Conservation (phyloP, 1,284 basidiomycete genomes). For the Chiua sp. region DNA sequence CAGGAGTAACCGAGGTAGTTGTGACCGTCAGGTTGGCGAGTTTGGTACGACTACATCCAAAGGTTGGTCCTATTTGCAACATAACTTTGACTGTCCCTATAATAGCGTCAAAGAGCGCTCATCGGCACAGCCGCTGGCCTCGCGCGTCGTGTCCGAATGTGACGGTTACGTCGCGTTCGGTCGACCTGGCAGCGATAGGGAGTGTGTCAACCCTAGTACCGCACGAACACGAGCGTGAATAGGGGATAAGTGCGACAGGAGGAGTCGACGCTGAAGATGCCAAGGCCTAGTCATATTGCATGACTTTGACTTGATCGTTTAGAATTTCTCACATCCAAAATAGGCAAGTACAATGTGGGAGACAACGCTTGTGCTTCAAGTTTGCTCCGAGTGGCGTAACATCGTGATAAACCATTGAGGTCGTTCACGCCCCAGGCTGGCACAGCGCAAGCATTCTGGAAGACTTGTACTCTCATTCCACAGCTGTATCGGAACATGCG, state of each 20-base stretch:
- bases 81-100: background rate
- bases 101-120: too few relatives aligned
- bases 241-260: slow-evolving; percentile 55
- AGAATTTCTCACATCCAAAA: too few relatives aligned
- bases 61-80: slow-evolving; percentile 47
- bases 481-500: too few relatives aligned
- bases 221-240: slow-evolving; percentile 69
- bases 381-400: too few relatives aligned
- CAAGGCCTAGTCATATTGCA: background rate
- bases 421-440: too few relatives aligned
- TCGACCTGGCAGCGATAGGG: slow-evolving; percentile 64
- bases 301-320: background rate
- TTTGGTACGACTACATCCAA: slow-evolving; percentile 72
- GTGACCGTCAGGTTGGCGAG: slow-evolving; percentile 51
- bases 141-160: slow-evolving; percentile 50
- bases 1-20: slow-evolving; percentile 29
- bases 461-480: too few relatives aligned
- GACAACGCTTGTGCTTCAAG: too few relatives aligned
- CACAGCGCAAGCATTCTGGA: too few relatives aligned
- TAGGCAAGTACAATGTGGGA: too few relatives aligned
- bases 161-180: slow-evolving; percentile 60
- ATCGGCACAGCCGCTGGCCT: slow-evolving; percentile 45
- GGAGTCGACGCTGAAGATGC: slow-evolving; percentile 53
- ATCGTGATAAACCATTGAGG: too few relatives aligned
- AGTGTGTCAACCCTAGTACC: slow-evolving; percentile 60